Evolutionary conservation across 129 eudicot species (phyloP), one percentile per base, ranked within the genome.

Genomic region (Tagetes patula): DNA sequence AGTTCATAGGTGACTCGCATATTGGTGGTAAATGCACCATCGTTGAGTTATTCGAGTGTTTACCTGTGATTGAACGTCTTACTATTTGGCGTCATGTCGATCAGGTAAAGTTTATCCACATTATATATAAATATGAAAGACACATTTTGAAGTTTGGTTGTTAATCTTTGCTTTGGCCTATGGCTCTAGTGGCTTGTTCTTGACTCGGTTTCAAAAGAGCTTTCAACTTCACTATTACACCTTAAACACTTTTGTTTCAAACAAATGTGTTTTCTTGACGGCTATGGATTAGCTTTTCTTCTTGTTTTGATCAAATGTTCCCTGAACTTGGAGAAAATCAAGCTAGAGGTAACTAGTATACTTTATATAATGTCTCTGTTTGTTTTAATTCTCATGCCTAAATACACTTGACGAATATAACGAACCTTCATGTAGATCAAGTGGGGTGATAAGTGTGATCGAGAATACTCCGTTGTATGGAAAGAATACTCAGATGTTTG

Each of bases 41-140:
- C 12, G 3, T 31, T 5, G 38, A 67, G 40, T 40, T 67, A n/a
- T 67, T 67, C 9, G n/a, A 67, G n/a, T 46, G 67, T 13, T 62
- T 62, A 39, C 67, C 67, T 62, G 45, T 36, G 42, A 62, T 62
- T 34, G 27, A 62, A n/a, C 46, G 12, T 34, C 14, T 62, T 8
- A 4, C 27, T 9, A 3, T 62, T 36, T 20, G 14, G 27, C 27
- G 27, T 62, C 5, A 40, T 40, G 43, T 6, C 43, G 0, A 3
- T 40, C 0, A 40, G 43, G 43, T 40, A 40, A 40, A 3, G 6
- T 40, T 3, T 40, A 46, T 10, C 2, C 48, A 2, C 48, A 43
- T 43, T 46, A 9, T 46, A 7, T 9, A 9, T 46, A 46, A 46
- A 13, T 46, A 13, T 7, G 9, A 46, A 13, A 46, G 9, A 46